A percentile compares a stretch with the other conserved stretches of the same genome.
These are phyloP conservation scores for Yarrowia galli DNA, from an alignment of 1,139 yeast species.

Conservation along the genomic window DNA sequence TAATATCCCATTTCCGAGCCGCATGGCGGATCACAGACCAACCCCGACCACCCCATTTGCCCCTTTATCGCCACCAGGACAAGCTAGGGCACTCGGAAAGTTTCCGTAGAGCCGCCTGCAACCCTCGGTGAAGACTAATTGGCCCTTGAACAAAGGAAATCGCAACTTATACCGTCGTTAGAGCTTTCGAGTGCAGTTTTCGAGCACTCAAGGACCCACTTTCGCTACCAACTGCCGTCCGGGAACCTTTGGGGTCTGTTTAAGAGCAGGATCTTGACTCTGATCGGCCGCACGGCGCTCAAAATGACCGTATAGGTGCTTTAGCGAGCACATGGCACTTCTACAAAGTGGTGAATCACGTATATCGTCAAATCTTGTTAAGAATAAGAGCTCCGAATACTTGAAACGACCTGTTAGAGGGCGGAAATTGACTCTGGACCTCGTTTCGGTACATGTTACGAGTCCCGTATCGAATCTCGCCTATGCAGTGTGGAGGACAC, in stretches of 20 bases:
- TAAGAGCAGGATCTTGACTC: neutral
- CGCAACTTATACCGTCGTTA: neutral
- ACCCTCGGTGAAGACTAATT: neutral
- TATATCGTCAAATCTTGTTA: neutral
- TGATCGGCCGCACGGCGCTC: neutral
- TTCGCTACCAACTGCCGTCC: neutral
- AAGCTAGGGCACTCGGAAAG: neutral
- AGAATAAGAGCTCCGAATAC: neutral
- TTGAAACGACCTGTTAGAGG: neutral
- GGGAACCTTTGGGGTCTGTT: neutral
- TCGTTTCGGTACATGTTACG: neutral
- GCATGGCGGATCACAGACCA: conserved; percentile 12
- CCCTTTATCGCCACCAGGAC: neutral
- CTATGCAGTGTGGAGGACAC: neutral
- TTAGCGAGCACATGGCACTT: neutral
- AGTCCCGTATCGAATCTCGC: neutral
- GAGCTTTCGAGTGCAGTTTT: neutral
- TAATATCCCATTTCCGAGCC: neutral
- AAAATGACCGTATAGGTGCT: neutral
- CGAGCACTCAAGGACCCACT: neutral
- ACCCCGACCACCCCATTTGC: neutral
- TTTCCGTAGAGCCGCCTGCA: neutral
- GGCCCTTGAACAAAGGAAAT: neutral
- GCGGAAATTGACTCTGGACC: neutral
- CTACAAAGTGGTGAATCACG: neutral